Conservation (phyloP, 140 eudicot genomes). For the Eryngium alpinum region DNA sequence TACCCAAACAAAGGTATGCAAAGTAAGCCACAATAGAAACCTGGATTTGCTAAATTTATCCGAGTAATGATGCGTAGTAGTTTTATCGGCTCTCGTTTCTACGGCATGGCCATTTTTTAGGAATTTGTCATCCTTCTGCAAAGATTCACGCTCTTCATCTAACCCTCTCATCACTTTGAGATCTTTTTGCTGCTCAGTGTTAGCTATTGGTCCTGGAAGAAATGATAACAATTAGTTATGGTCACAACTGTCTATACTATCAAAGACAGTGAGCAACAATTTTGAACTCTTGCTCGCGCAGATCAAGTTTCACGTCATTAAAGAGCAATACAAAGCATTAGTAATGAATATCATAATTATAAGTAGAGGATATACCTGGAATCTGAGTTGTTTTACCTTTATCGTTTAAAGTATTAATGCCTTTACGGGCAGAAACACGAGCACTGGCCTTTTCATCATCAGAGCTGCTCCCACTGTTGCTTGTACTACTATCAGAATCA, state of each 20-base stretch:
- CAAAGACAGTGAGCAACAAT: not conserved
- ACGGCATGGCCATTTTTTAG: conserved; percentile 32
- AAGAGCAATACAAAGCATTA: not conserved
- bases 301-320: not conserved
- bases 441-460: conserved; percentile 49
- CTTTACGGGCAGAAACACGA: conserved; percentile 29
- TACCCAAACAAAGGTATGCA: not conserved
- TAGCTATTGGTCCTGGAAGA: conserved; percentile 24
- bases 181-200: conserved; percentile 33
- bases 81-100: conserved; percentile 33
- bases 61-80: conserved; percentile 25
- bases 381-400: conserved; percentile 21
- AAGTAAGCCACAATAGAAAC: conserved; percentile 26
- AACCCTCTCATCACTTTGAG: conserved; percentile 21
- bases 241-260: not conserved
- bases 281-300: not conserved
- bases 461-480: conserved; percentile 52
- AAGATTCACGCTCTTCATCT: conserved; percentile 46
- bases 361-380: conserved; percentile 29
- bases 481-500: conserved; percentile 59
- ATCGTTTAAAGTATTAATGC: conserved; percentile 11
- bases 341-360: not conserved
- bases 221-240: conserved; percentile 14
- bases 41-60: conserved; percentile 52
- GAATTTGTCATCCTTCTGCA: conserved; percentile 24